Evolutionary conservation across 352 stramenopile species (phyloP).

Genomic region (Pilasporangium apinafurcum): DNA sequence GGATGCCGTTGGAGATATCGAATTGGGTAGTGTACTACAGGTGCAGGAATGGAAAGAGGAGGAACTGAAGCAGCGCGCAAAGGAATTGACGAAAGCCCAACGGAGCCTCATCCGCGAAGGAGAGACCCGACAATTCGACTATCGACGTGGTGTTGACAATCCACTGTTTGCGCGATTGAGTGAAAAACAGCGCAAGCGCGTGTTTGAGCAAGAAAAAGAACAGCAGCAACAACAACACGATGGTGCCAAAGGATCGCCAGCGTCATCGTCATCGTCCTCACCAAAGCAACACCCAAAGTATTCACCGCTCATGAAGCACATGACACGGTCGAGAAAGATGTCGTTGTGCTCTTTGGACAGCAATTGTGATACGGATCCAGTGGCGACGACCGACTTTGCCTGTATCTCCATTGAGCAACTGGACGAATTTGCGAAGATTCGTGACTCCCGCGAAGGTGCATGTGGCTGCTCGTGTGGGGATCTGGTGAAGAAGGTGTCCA

Average conservation of each 20-base stretch:
- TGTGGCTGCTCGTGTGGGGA: conserved; percentile 82
- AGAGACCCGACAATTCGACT: conserved; percentile 82
- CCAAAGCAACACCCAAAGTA: conserved; percentile 8
- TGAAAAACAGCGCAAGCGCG: conserved; percentile 59
- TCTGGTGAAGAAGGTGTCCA: conserved; percentile 73
- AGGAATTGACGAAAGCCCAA: conserved; percentile 59
- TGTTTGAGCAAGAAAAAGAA: conserved; percentile 45
- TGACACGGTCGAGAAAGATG: too few species aligned
- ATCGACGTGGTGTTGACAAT: conserved; percentile 60
- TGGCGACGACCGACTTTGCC: conserved; percentile 48
- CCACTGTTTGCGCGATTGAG: conserved; percentile 70
- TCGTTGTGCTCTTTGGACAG: conserved; percentile 1
- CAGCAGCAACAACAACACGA: conserved; percentile 8
- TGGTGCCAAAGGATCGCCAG: conserved; percentile 11
- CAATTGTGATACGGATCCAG: conserved; percentile 1
- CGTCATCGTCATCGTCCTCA: conserved; percentile 4
- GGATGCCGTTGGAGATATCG: conserved; percentile 44
- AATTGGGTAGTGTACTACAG: conserved; percentile 65
- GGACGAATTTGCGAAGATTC: conserved; percentile 78
- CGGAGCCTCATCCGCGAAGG: conserved; percentile 42
- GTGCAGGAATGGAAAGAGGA: conserved; percentile 46
- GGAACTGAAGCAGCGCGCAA: conserved; percentile 44
- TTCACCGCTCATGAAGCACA: too few species aligned
- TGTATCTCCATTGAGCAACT: conserved; percentile 78
- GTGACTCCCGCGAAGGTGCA: conserved; percentile 62